phyloP scores from a whole-genome alignment of 164 flowering plant species.

The Sedum album region DNA sequence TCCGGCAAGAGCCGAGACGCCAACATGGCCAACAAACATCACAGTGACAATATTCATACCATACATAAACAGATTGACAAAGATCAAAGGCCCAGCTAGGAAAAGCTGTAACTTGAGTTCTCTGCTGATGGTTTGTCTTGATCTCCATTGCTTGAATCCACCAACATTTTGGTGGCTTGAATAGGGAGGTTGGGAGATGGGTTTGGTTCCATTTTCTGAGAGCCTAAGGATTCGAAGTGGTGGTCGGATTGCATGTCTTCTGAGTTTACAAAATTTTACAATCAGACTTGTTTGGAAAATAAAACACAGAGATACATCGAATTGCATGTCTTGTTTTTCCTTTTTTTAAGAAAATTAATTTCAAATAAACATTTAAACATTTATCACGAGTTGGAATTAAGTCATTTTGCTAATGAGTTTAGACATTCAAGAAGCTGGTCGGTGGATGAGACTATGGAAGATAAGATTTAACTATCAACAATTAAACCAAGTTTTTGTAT shows the following conservation, averaged over 20 bases:
- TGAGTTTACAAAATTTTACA: neutral
- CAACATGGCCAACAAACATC: conserved; percentile 79
- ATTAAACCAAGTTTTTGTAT: too few species aligned
- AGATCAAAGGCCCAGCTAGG: conserved; percentile 58
- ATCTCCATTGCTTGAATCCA: neutral
- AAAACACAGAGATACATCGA: too few species aligned
- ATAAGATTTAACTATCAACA: too few species aligned
- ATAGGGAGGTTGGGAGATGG: neutral
- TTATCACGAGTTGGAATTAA: too few species aligned
- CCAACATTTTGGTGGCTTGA: neutral
- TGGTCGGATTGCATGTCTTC: conserved; percentile 3
- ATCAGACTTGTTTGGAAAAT: too few species aligned
- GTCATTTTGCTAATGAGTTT: too few species aligned
- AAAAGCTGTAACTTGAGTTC: conserved; percentile 57
- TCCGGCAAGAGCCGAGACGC: conserved; percentile 56
- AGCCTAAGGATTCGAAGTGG: neutral
- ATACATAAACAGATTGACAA: conserved; percentile 29
- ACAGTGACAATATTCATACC: conserved; percentile 34
- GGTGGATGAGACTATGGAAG: too few species aligned
- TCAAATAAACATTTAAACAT: too few species aligned
- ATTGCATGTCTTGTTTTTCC: too few species aligned
- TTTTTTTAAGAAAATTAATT: too few species aligned
- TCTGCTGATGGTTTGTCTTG: conserved; percentile 10
- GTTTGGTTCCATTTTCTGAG: neutral
- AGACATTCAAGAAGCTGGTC: too few species aligned